Evolutionary conservation across 73 alveolate species (phyloP), one percentile per base, ranked within the genome.

Genomic region (Paramecium tetraurelia): DNA sequence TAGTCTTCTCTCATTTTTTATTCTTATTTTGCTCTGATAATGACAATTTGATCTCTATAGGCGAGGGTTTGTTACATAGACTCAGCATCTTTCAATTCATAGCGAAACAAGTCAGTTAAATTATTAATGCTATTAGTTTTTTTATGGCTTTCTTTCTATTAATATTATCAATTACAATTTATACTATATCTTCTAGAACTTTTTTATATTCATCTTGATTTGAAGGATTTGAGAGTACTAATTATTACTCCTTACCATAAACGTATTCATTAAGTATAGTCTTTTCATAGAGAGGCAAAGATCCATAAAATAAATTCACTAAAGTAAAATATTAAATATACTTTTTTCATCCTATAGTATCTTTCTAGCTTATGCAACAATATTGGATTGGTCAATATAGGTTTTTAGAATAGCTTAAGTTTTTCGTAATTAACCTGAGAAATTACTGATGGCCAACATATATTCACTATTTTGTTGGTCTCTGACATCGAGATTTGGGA

Each of bases 41-140:
- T 16, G 1, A 80, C 20, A 7, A 80, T 38, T 80, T 80, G 31
- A 43, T 80, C 90, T 35, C 90, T 80, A 22, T 38, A 8, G 9
- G 8, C 18, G 18, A 80, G 27, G 29, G 76, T 18, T 80, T 48
- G 21, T 22, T 80, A 46, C 70, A 80, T 80, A 44, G 57, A 41
- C 14, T 80, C 90, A 44, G 76, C 72, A 80, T 80, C 90, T 46
- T 80, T 80, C n/a, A 80, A 43, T 24, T 80, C 90, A 80, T 31
- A 80, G 7, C 75, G 44, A 80, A 80, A 80, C 33, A 80, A 2
- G 24, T 80, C 90, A 4, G 75, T 44, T 80, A 80, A 80, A 22
- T 41, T 2, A 44, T 80, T 36, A 3, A 80, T 44, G 33, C 63
- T 35, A 75, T 75, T 75, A 9, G 5, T 16, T 75, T 75, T 75